Evolutionary conservation across 176 grass and related monocot genomes (phyloP).

Genomic region (Eleusine indica): DNA sequence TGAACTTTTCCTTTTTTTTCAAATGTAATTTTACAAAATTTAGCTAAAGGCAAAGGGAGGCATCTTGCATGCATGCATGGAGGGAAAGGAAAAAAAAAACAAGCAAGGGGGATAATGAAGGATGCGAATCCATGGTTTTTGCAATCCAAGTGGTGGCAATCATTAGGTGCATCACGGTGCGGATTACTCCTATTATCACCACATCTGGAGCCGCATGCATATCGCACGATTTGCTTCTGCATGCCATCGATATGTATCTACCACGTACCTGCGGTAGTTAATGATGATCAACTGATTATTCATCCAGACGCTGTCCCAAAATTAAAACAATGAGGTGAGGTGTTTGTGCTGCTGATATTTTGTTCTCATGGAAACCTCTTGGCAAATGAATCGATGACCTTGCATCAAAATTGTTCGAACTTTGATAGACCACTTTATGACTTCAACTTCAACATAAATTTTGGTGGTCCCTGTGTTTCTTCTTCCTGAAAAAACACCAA

Average conservation of each 20-base stretch:
- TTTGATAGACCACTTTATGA: no score
- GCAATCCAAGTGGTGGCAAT: background rate
- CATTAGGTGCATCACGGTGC: constrained; percentile 13
- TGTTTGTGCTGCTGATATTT: background rate
- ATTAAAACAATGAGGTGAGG: background rate
- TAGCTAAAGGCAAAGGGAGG: background rate
- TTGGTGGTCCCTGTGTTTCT: no score
- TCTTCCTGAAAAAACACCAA: no score
- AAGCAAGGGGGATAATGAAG: background rate
- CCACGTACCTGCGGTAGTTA: background rate
- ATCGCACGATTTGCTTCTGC: background rate
- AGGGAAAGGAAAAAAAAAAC: background rate
- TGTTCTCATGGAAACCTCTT: no score
- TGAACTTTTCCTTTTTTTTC: background rate
- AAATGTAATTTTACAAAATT: background rate
- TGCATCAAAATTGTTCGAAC: no score
- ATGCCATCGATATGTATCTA: background rate
- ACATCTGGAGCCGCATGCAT: background rate
- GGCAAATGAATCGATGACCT: no score
- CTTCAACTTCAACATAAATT: no score
- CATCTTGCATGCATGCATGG: background rate
- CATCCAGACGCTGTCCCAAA: background rate
- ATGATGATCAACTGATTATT: constrained; percentile 9
- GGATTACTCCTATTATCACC: constrained; percentile 6
- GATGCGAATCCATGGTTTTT: background rate